Evolutionary conservation across 306 rosid genomes (phyloP), one percentile per base, ranked within the genome.

Genomic region (Vachellia collinsii): DNA sequence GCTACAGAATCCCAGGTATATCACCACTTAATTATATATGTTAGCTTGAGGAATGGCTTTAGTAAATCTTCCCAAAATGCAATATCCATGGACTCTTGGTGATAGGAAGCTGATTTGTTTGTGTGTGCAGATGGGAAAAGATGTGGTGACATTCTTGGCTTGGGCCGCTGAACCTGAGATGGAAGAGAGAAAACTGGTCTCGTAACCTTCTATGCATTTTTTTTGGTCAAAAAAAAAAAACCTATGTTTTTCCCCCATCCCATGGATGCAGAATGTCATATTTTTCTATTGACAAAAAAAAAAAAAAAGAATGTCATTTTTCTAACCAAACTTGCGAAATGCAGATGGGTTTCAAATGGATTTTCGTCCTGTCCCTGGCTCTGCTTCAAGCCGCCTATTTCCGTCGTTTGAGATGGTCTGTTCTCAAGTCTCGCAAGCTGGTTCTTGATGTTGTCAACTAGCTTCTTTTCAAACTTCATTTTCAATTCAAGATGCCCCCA

Each of bases 261-360:
- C 1, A 68, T 37, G 48, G 48, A 70, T 23, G 41, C 53, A 47
- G 47, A 70, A 25, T 37, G 22, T 76, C 50, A 6, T 37, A 29
- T 29, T 3, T 72, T 50, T 70, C n/a, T n/a, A n/a, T n/a, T n/a
- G n/a, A n/a, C n/a, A n/a, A n/a, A n/a, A n/a, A n/a, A n/a, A n/a
- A n/a, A n/a, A n/a, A n/a, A n/a, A n/a, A n/a, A 47, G 47, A 70
- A 25, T 37, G 22, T 76, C 50, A 6, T 37, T 3, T 72, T 70
- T 66, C 67, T 83, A 23, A 34, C 72, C 1, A 38, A 13, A 75
- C 29, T 44, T 25, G 3, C 23, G 5, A 3, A 70, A 66, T 83
- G 81, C 97, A 96, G 99, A 96, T 96, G 99, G 99, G 99, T 77
- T 96, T 96, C 82, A 96, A 96, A 70, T 96, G 98, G 99, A 96